A percentile compares a stretch with the other conserved stretches of the same genome.
Conservation (phyloP, 2,329 filamentous ascomycete species). For the Capronia coronata region DNA sequence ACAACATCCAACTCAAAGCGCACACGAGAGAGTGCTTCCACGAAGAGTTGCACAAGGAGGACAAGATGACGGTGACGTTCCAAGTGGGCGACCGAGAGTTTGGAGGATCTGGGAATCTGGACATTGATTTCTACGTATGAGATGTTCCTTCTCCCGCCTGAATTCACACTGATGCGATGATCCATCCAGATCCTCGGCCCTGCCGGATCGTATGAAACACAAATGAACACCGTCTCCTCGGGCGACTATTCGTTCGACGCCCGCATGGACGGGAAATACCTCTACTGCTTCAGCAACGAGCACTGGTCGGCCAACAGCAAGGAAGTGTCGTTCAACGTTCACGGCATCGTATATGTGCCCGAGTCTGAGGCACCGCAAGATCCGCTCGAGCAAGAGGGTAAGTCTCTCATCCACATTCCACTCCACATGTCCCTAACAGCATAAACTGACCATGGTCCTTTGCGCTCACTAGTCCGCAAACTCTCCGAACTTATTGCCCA, state of each 20-base stretch:
- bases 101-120: slow-evolving; percentile 85
- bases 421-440: no score
- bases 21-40: slow-evolving; percentile 98
- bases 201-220: slow-evolving; percentile 64
- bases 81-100: slow-evolving; percentile 97
- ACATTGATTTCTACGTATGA: slow-evolving; percentile 95
- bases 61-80: slow-evolving; percentile 98
- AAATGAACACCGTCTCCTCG: slow-evolving; percentile 73
- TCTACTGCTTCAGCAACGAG: slow-evolving; percentile 99
- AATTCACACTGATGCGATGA: neutral
- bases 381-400: slow-evolving; percentile 85
- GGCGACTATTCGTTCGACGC: slow-evolving; percentile 93
- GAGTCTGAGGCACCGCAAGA: slow-evolving; percentile 78
- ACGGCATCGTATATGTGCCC: slow-evolving; percentile 94
- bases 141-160: neutral
- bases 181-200: slow-evolving; percentile 67
- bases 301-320: slow-evolving; percentile 94
- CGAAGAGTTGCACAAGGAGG: slow-evolving; percentile 83
- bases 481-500: slow-evolving; percentile 80
- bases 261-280: slow-evolving; percentile 75
- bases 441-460: slow-evolving; percentile 9
- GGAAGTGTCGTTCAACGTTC: slow-evolving; percentile 98
- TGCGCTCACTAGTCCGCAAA: slow-evolving; percentile 69
- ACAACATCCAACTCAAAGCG: slow-evolving; percentile 92
- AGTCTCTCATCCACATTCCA: no score